These are phyloP conservation scores for Solanum chmielewskii DNA, from an alignment of 257 asterid species.

Conservation along the genomic window DNA sequence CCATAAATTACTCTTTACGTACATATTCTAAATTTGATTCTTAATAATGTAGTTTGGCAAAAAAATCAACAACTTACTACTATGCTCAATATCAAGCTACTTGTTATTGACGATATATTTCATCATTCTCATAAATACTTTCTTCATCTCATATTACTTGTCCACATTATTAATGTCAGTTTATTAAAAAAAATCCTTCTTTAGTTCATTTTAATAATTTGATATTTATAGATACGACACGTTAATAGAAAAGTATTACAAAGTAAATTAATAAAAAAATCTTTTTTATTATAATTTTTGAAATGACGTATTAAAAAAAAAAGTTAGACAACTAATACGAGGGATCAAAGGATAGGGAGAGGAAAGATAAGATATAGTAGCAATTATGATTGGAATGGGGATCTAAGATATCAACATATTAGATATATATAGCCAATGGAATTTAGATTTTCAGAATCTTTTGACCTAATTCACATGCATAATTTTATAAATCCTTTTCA, in stretches of 20 bases:
- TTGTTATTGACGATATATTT: not conserved
- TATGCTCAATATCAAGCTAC: not conserved
- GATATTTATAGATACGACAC: no score
- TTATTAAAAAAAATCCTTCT: not conserved
- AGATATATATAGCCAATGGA: not conserved
- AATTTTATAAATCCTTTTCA: not conserved
- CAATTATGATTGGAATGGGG: not conserved
- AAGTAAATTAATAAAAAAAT: not conserved
- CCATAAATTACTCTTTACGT: not conserved
- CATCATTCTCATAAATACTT: not conserved
- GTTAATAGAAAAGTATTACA: no score
- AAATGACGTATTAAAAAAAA: not conserved
- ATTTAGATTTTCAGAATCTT: not conserved
- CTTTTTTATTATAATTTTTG: not conserved
- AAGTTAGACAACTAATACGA: no score
- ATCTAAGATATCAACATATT: not conserved
- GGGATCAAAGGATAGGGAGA: not conserved
- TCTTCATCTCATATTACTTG: accelerated
- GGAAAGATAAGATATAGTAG: not conserved
- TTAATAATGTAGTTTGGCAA: not conserved
- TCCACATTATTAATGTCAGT: not conserved
- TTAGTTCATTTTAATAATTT: not conserved
- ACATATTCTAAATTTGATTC: not conserved
- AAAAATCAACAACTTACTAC: not conserved
- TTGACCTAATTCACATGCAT: not conserved